Base-by-base conservation (phyloP, 2,329 filamentous ascomycete genomes). In the Aureobasidium uvarum region DNA sequence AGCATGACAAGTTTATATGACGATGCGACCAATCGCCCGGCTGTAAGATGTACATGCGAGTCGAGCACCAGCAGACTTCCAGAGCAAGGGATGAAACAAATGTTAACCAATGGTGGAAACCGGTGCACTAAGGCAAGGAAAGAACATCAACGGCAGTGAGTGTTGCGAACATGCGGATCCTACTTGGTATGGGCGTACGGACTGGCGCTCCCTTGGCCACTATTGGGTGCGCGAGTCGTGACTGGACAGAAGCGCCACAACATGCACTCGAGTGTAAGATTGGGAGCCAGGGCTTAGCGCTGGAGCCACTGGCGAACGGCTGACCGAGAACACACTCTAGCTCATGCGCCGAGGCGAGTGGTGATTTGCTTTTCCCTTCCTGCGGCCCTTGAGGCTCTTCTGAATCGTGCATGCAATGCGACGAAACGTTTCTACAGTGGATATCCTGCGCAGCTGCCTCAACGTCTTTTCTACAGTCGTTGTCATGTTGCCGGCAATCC, bases 61-160 rank as follows among this genome's bases (percentile, higher is more conserved):
- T 46, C 55, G 55, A 59, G 55, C 25, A 59, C 55, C 39, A 50
- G 25, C 56, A 39, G 41, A 50, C 43, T 38, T 62, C 59, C 46
- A 62, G 68, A 68, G 73, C 73, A 74, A 74, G 73, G 73, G 71
- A 69, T 73, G 72, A 73, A 72, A 74, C 72, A 66, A 65, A 68
- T 70, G 70, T 55, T 48, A 62, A 43, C 64, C 50, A 62, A 56
- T 66, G 58, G 41, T 28, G 51, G 36, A 25, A 46, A 38, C 38
- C 23, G 46, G 64, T 52, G 51, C 64, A 54, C 64, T 66, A 66
- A 55, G 59, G 56, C 43, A 63, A 62, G 64, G 64, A 66, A 46
- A 48, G 46, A 48, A 36, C 41, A 63, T 43, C 39, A 33, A 63
- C 36, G 11, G 23, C 28, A 48, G 14, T 31, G 25, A n/a, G 33